Base-by-base conservation (phyloP, 1,284 basidiomycete genomes). In the Rhodotorula sp. region DNA sequence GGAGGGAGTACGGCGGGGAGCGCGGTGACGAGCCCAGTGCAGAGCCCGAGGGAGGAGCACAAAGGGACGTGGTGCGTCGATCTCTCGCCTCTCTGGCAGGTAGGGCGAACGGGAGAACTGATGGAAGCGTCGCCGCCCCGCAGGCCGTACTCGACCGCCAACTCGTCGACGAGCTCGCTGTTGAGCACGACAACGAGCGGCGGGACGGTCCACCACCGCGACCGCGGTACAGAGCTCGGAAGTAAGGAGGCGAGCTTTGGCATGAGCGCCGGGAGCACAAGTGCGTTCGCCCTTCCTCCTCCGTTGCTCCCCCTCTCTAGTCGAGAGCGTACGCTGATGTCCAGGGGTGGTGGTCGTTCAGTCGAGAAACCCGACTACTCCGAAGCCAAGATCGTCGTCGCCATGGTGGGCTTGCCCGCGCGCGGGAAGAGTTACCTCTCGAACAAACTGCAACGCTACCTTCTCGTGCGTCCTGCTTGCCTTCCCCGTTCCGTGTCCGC, bases 351-450 rank as follows among this genome's bases (percentile, higher is more conserved):
- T 13, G 3, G 27, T 37, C 22, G 17, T 17, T 59, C 76, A 91
- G 94, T 96, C 55, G 91, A 91, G 66, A 97, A 96, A 82, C 96
- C 97, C 8, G 97, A 99, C 81, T 98, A 98, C 79, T 96, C 93
- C 7, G 94, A 97, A 79, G 92, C 92, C 60, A 99, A 99, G 86
- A 97, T 99, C 77, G 94, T 99, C 15, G 88, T 99, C 10, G 96
- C 96, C 7, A 98, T 98, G 93, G 96, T 92, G 61, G 91, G 91
- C 34, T 81, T 93, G 53, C 91, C 91, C 1, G 91, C 91, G 1
- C 84, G 91, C 57, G 91, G 91, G 34, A 93, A 93, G 82, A 91
- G 90, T 0, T 92, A 91, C 80, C 85, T 92, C 55, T 90, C 88
- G 79, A 92, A 92, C 82, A 91, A 91, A 82, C 86, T 92, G 73